These are phyloP conservation scores for Diaporthe sp. DNA, from an alignment of 2,329 filamentous ascomycete species.

Conservation along the genomic window DNA sequence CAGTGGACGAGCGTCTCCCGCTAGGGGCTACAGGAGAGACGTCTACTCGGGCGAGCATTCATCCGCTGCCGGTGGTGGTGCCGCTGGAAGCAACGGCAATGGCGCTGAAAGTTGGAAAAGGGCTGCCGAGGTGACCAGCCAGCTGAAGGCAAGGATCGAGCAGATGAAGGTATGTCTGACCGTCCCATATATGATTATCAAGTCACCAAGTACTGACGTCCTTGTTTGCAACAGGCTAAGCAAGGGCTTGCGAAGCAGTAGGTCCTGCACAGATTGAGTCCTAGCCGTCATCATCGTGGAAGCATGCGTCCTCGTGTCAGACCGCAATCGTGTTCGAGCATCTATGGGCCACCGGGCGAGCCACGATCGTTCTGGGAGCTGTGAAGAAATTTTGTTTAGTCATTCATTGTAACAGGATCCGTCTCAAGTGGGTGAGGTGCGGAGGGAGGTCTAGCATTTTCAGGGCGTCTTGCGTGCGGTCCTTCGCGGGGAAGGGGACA, in stretches of 20 bases:
- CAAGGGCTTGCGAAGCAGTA: conserved; percentile 43
- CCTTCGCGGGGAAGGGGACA: conserved; percentile 11
- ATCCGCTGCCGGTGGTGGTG: conserved; percentile 41
- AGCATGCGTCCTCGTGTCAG: conserved; percentile 13
- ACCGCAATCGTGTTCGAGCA: conserved; percentile 21
- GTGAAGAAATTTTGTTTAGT: conserved; percentile 10
- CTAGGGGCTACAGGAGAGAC: conserved; percentile 64
- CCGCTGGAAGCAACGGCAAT: conserved; percentile 53
- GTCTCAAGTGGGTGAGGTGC: background rate
- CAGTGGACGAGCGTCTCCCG: conserved; percentile 72
- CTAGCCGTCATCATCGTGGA: conserved; percentile 32
- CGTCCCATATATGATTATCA: background rate
- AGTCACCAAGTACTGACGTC: conserved; percentile 5
- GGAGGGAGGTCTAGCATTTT: conserved; percentile 32
- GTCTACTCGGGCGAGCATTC: conserved; percentile 46
- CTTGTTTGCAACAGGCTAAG: conserved; percentile 35
- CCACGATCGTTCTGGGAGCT: conserved; percentile 35
- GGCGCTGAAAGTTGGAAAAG: conserved; percentile 95
- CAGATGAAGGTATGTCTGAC: conserved; percentile 84
- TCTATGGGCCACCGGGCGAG: conserved; percentile 24
- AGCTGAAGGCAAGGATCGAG: conserved; percentile 96
- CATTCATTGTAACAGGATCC: conserved; percentile 19
- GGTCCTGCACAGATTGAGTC: conserved; percentile 40
- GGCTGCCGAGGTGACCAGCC: conserved; percentile 96
- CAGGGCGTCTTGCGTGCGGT: conserved; percentile 34